Evolutionary conservation across 441 rosid genomes (phyloP), one percentile per base, ranked within the genome.

Genomic region (Sinapis alba): DNA sequence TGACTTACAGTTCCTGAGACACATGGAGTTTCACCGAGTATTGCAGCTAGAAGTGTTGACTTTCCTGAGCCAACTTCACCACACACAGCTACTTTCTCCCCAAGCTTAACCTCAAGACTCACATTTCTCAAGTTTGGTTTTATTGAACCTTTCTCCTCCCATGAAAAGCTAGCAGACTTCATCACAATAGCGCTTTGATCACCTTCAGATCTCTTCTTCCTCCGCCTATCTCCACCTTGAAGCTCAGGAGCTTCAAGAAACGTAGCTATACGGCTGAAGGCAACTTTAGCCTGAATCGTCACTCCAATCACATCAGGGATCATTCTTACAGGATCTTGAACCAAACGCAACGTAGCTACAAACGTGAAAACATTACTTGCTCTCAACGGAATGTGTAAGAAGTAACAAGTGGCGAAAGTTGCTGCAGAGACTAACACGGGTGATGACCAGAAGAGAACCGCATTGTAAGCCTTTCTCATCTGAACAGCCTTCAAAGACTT

Each of bases 31-130:
- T 93, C 99, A 69, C 98, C 97, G 23, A 93, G 97, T 83, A 95
- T 89, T 11, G 99, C 90, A 26, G 98, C 89, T 65, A 95, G 66
- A 72, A 95, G 87, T 53, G 98, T 93, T 7, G 99, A 95, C 80
- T 95, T 95, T 2, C 99, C 99, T 0, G 98, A 95, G 72, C 98
- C 99, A 76, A 95, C 99, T 85, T 95, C 98, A 65, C 99, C 99
- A 68, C 99, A 93, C 58, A 95, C 84, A 28, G 97, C 99, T 7
- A 95, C 86, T 86, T 91, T 95, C 75, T 88, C 89, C 41, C 93
- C 90, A 56, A 81, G 78, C 73, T 80, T 83, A 74, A 87, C 84
- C 77, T 83, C 87, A 72, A 95, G 79, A 76, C 58, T 80, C 72
- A 92, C 82, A 76, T 85, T 86, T 75, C 90, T 85, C 24, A 96